These are phyloP conservation scores for Barnettozyma vustinii DNA, from an alignment of 805 yeast genomes.

Conservation along the genomic window DNA sequence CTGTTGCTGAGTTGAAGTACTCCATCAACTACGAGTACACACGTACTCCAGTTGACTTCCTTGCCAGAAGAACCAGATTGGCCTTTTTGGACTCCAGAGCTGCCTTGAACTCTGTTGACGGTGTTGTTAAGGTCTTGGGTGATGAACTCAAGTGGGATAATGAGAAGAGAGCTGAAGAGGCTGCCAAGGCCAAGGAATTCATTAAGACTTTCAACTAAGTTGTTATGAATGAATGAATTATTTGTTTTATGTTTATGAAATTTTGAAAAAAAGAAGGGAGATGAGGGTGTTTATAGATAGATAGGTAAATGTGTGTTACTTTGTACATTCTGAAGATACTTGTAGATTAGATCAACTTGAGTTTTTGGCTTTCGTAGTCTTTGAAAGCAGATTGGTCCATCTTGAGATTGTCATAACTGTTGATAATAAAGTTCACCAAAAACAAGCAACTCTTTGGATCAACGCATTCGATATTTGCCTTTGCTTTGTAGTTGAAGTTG, in stretches of 20 bases:
- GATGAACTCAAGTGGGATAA: constrained; percentile 71
- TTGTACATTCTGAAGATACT: constrained; percentile 2
- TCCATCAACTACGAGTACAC: constrained; percentile 78
- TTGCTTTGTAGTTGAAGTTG: constrained; percentile 21
- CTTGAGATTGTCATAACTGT: constrained; percentile 16
- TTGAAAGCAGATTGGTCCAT: constrained; percentile 13
- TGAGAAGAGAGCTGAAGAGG: constrained; percentile 49
- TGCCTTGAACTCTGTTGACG: constrained; percentile 75
- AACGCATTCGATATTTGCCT: not conserved
- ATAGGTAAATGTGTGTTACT: not conserved
- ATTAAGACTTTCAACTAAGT: constrained; percentile 40
- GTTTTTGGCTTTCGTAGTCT: constrained; percentile 16
- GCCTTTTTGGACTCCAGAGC: constrained; percentile 87
- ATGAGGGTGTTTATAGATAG: constrained; percentile 1
- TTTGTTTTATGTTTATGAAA: constrained; percentile 1
- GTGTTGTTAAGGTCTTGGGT: constrained; percentile 82
- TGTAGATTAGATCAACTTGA: constrained; percentile 5
- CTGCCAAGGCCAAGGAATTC: constrained; percentile 46
- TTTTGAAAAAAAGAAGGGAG: not conserved
- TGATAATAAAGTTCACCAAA: constrained; percentile 18
- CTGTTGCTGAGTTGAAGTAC: constrained; percentile 85
- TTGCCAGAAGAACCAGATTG: constrained; percentile 88
- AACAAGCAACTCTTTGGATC: constrained; percentile 12
- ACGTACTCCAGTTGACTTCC: constrained; percentile 82
- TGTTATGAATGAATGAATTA: not conserved